Percentiles rank a stretch among this genome's conserved stretches.
phyloP scores from a whole-genome alignment of 2,329 filamentous ascomycete genomes.

The Penicillium crustosum region DNA sequence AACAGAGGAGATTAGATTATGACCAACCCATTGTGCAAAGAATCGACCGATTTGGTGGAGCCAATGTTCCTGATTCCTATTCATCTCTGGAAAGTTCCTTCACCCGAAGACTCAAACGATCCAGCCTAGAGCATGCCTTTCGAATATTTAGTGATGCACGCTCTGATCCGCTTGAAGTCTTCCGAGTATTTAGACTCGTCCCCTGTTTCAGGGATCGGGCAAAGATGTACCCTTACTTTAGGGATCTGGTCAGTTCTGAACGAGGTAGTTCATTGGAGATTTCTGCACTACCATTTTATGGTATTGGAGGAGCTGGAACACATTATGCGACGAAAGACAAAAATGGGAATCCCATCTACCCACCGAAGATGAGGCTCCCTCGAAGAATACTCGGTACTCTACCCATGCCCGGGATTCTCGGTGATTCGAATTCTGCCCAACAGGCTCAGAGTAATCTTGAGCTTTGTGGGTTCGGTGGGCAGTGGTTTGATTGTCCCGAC shows the following conservation, averaged over 20 bases:
- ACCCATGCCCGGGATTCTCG: neutral
- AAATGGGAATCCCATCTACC: conserved; percentile 36
- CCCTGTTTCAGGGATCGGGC: conserved; percentile 55
- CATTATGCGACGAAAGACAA: conserved; percentile 55
- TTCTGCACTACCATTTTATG: conserved; percentile 62
- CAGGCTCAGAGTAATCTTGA: conserved; percentile 8
- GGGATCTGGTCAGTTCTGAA: conserved; percentile 38
- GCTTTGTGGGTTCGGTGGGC: conserved; percentile 18
- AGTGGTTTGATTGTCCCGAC: conserved; percentile 26
- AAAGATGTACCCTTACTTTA: conserved; percentile 42
- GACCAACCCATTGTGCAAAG: neutral
- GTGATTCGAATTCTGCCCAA: neutral
- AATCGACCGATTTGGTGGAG: neutral
- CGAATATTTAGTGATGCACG: conserved; percentile 52
- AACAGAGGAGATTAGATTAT: neutral
- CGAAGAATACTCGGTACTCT: conserved; percentile 17
- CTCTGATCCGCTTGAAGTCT: conserved; percentile 51
- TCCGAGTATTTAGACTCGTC: conserved; percentile 69
- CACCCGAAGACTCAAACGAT: conserved; percentile 67
- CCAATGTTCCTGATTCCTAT: conserved; percentile 37
- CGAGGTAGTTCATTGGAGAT: conserved; percentile 55
- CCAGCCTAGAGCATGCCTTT: conserved; percentile 62
- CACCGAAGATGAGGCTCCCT: conserved; percentile 27
- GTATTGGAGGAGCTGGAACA: conserved; percentile 67
- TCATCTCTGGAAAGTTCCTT: conserved; percentile 67